Percentiles rank a stretch among this genome's conserved stretches.
Evolutionary conservation across 768 basidiomycete species (phyloP).

Genomic region (Dacryopinax primogenitus): DNA sequence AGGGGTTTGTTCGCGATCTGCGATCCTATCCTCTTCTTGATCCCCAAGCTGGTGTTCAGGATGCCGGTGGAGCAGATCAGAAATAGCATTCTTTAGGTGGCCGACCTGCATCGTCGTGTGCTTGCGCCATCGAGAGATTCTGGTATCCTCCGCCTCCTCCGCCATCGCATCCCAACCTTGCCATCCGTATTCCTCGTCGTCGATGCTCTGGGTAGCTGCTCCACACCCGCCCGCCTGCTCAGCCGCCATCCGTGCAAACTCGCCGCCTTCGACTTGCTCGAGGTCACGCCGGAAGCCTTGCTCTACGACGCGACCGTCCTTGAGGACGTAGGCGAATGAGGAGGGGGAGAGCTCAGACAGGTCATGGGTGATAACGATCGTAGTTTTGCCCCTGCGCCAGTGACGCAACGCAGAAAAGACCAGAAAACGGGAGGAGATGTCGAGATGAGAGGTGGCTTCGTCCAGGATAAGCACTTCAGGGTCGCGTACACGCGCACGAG

Average conservation of each 20-base stretch:
- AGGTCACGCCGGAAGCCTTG: constrained; percentile 78
- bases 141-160: constrained; percentile 19
- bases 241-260: constrained; percentile 58
- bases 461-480: constrained; percentile 60
- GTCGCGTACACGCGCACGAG: constrained; percentile 70
- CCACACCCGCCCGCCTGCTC: constrained; percentile 44
- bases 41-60: background rate
- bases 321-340: constrained; percentile 91
- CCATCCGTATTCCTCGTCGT: background rate
- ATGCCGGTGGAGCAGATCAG: background rate
- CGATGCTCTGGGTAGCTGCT: background rate
- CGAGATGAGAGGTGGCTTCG: constrained; percentile 47
- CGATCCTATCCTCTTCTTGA: background rate
- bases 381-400: constrained; percentile 69
- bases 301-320: constrained; percentile 65
- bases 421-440: constrained; percentile 71
- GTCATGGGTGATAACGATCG: constrained; percentile 92
- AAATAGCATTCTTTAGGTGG: background rate
- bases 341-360: constrained; percentile 58
- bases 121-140: constrained; percentile 14
- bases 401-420: constrained; percentile 53
- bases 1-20: background rate
- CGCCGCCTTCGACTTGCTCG: constrained; percentile 42
- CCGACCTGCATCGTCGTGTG: background rate
- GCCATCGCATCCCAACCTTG: constrained; percentile 27